These are phyloP conservation scores for Cyberlindnera samutprakarnensis DNA, from an alignment of 805 yeast species.

Conservation along the genomic window DNA sequence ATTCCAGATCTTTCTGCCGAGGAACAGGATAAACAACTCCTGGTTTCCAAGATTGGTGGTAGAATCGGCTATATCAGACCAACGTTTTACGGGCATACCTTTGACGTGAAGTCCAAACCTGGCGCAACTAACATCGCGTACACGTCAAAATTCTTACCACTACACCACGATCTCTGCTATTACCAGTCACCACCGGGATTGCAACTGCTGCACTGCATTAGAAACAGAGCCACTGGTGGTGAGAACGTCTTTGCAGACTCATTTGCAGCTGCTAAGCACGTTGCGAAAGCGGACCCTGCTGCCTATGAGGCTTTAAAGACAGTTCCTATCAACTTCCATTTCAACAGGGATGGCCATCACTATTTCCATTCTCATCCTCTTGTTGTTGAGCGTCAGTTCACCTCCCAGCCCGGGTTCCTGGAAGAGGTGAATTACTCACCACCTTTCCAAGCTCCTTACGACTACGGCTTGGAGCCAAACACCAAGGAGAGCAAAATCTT, in stretches of 20 bases:
- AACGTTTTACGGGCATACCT: conserved; percentile 66
- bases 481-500: conserved; percentile 35
- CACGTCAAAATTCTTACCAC: conserved; percentile 54
- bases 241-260: conserved; percentile 66
- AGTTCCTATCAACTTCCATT: conserved; percentile 65
- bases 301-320: conserved; percentile 56
- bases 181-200: conserved; percentile 80
- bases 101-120: conserved; percentile 51
- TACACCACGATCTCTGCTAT: conserved; percentile 73
- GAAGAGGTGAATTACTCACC: conserved; percentile 69
- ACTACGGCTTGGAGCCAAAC: conserved; percentile 40
- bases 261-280: conserved; percentile 51
- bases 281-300: conserved; percentile 47
- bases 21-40: conserved; percentile 16
- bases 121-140: conserved; percentile 65
- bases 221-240: conserved; percentile 51
- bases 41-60: conserved; percentile 37
- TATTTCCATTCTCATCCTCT: conserved; percentile 58
- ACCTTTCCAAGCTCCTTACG: conserved; percentile 77
- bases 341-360: conserved; percentile 51
- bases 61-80: conserved; percentile 61
- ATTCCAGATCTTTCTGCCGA: conserved; percentile 43
- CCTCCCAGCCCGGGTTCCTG: conserved; percentile 25
- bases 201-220: conserved; percentile 56
- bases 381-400: conserved; percentile 43